Conservation (phyloP, 1,284 basidiomycete genomes). For the Melanopsichium pennsylvanicum region DNA sequence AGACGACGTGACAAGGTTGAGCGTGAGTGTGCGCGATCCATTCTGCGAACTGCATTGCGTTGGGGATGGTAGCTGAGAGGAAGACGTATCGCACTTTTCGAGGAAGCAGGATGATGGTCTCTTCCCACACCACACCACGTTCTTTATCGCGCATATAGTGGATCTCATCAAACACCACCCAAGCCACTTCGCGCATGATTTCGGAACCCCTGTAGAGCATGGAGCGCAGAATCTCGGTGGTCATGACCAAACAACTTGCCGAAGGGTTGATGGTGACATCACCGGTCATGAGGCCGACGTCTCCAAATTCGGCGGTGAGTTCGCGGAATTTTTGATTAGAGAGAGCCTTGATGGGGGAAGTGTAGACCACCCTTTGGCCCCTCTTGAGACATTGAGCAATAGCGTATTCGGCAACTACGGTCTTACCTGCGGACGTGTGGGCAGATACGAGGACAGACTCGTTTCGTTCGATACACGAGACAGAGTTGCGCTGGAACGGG, state of each 20-base stretch:
- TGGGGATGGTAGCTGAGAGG: slow-evolving; percentile 98
- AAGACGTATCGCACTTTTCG: slow-evolving; percentile 97
- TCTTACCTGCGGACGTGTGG: slow-evolving; percentile 97
- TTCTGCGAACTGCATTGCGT: slow-evolving; percentile 99
- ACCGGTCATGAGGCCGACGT: slow-evolving; percentile 98
- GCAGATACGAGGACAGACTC: slow-evolving; percentile 99
- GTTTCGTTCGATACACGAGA: slow-evolving; percentile 93
- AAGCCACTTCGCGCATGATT: slow-evolving; percentile 99
- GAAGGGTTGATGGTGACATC: slow-evolving; percentile 99
- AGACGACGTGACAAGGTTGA: slow-evolving; percentile 98
- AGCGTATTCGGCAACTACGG: slow-evolving; percentile 98
- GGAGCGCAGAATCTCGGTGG: slow-evolving; percentile 97
- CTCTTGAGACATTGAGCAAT: slow-evolving; percentile 93
- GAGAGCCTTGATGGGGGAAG: slow-evolving; percentile 97
- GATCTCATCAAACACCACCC: slow-evolving; percentile 99
- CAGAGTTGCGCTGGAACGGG: slow-evolving; percentile 95
- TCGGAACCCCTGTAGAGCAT: slow-evolving; percentile 99
- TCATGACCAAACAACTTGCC: slow-evolving; percentile 98
- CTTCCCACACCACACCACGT: slow-evolving; percentile 74
- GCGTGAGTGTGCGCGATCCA: slow-evolving; percentile 98
- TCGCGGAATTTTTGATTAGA: slow-evolving; percentile 99
- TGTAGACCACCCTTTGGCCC: slow-evolving; percentile 97
- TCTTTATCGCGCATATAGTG: slow-evolving; percentile 99
- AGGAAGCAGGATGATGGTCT: slow-evolving; percentile 94
- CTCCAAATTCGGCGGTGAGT: slow-evolving; percentile 93